Base-by-base conservation (phyloP, 441 rosid genomes). In the Croton setiger region DNA sequence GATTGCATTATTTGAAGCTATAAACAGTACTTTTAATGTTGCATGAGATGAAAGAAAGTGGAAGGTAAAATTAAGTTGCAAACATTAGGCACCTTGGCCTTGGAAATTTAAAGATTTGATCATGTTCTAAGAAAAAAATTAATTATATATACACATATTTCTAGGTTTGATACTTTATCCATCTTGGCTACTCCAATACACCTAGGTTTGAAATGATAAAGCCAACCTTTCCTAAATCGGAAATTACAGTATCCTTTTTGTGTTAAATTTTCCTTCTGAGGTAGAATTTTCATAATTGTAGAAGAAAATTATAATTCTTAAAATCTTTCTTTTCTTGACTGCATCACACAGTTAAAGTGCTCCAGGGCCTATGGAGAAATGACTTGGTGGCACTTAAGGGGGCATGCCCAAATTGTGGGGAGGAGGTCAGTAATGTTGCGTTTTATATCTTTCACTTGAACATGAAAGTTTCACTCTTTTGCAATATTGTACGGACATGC, bases 371-470 rank as follows among this genome's bases (percentile, higher is more conserved):
- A 15, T 91, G 98, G 98, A 86, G 87, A 75, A 91, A 87, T 68
- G 96, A 94, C 83, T 81, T 94, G 78, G 93, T 84, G 47, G 91
- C 95, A 62, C 84, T 94, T 56, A 91, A 74, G 78, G 97, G 98
- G 67, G 84, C 92, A 74, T 94, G 98, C 75, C 98, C 97, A 11
- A 89, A 91, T 77, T 94, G 98, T 21, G 96, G 96, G 64, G 98
- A 94, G 76, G 98, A 93, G 98, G 98, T 91, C 33, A 77, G 79
- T 76, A 27, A 58, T 53, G 55, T 52, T 59, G 14, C 23, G 4
- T 39, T 58, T 59, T 8, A 21, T 63, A 53, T 10, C 12, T 63
- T 64, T 64, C 10, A 51, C 45, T 35, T 7, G 5, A 53, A 55
- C 18, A 53, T 33, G 13, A 64, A 74, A 65, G 69, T 51, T 48